Evolutionary conservation across 106 monocot genomes (phyloP), one percentile per base, ranked within the genome.

Genomic region (Platanthera zijinensis): DNA sequence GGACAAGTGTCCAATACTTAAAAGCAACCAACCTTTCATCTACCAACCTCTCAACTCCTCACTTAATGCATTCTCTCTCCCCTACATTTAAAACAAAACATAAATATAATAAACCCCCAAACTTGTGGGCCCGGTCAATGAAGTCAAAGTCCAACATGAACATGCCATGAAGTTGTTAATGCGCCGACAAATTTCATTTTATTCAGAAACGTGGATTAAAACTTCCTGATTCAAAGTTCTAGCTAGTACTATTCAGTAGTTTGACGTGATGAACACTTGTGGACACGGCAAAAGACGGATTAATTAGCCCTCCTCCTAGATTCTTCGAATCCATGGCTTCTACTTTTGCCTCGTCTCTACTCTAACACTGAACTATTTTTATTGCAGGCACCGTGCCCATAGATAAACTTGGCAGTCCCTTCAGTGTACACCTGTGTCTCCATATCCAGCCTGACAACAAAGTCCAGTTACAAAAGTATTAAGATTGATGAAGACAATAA

Each of bases 381-480:
- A 74, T 10, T 66, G 56, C 75, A 77, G 56, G 48, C 78, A 8
- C 88, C 85, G 59, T 83, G 88, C 1, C 88, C 85, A 76, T 88
- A 80, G 63, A 88, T 85, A 78, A 88, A 88, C 78, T 76, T 88
- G 0, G 88, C 88, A 0, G 74, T 74, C 54, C 63, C 80, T 62
- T 89, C 88, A 0, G 85, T 85, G 62, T 89, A 85, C 67, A 88
- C 85, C 12, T 89, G 85, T 12, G 85, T 89, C 47, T 89, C 88
- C 66, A 81, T 83, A 8, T 39, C 80, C 59, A 89, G 69, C 59
- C 88, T 89, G 83, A 32, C 10, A 66, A 32, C 53, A 57, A 61
- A 74, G 8, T 1, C 48, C 48, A 48, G 13, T 6, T 6, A 51
- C 7, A 13, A 6, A 56, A 0, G 19, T 1, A 6, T 10, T 9